Base-by-base conservation (phyloP, 371 early-diverging fungal genomes). In the Mucor irregularis region DNA sequence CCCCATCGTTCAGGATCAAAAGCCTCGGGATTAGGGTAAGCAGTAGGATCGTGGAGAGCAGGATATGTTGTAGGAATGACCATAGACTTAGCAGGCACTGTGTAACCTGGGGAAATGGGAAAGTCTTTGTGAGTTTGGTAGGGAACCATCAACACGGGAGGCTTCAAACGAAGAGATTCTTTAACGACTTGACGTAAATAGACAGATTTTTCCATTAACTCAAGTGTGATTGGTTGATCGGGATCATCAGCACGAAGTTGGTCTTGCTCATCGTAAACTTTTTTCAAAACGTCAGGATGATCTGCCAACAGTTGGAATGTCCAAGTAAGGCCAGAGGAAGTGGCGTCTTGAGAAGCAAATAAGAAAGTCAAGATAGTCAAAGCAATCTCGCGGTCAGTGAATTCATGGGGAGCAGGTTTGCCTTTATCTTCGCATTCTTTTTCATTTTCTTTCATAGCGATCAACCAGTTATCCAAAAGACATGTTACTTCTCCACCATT, bases 101-200 rank as follows among this genome's bases (percentile, higher is more conserved):
- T 71, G 58, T 79, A 79, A 44, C 53, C 61, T 1, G 62, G 54
- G 26, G 66, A 70, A 19, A 79, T 49, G n/a, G 74, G 63, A 68
- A 68, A 79, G 28, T 79, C 76, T 30, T 69, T 66, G 16, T 47
- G 53, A 14, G 79, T 72, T 60, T 79, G 73, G 51, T 79, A 79
- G 46, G 79, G 79, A 2, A 74, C 76, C 79, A 79, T 79, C 60
- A 79, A 64, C 30, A 79, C 79, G 16, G 79, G 79, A 45, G 79
- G 79, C 34, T 74, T 72, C 16, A 75, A 63, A 64, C 79, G 76
- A 22, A 79, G 57, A 30, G 72, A 60, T 45, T 79, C 79, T 57
- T 75, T 79, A 37, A 76, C 66, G n/a, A 79, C 79, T 49, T 76
- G 79, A 48, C 79, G 73, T 40, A 75, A 50, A 42, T 75, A 79